Evolutionary conservation across 139 green algal genomes (phyloP), one percentile per base, ranked within the genome.

Genomic region (Tetradesmus lagerheimii): DNA sequence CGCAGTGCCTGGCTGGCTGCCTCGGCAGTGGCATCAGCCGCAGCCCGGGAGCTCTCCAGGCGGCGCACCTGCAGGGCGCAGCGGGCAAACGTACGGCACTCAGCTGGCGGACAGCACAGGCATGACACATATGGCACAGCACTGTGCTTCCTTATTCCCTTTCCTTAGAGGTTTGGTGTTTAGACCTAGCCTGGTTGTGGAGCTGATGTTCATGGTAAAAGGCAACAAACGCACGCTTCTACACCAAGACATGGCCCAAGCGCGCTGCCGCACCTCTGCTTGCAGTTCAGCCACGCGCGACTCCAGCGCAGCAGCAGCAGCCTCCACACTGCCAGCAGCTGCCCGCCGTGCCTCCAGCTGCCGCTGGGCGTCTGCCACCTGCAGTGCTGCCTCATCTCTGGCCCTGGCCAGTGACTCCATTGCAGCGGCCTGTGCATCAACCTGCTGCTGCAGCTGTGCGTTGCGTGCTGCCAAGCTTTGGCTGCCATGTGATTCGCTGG

Each of bases 291-390:
- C 38, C 53, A 90, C 20, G 5, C 62, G 78, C 66, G 16, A 31
- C 76, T 92, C 43, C 83, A 92, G 77, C 5, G 50, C 39, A 31
- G 76, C 83, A 57, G 80, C 77, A 41, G 78, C 53, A 15, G 57
- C 75, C 25, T 43, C 29, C 3, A 29, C 38, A 29, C 4, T 29
- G 14, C 12, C 35, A 6, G 57, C 53, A 20, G 57, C 78, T 2
- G 64, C 27, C 53, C 31, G 37, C n/a, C 74, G 29, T 27, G 84
- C 86, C 77, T 94, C 90, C 50, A 94, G 85, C 90, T 92, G 41
- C 64, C 77, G 41, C 16, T 87, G 66, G 2, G 66, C 79, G 0
- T 85, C 85, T 50, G 75, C 78, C 89, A 94, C 53, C 77, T 89
- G 50, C 89, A 91, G 84, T 41, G 41, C 57, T 4, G 78, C 87